Percentiles rank a stretch among this genome's conserved stretches.
Conservation (phyloP, 441 rosid genomes). For the Omphalea diandra region DNA sequence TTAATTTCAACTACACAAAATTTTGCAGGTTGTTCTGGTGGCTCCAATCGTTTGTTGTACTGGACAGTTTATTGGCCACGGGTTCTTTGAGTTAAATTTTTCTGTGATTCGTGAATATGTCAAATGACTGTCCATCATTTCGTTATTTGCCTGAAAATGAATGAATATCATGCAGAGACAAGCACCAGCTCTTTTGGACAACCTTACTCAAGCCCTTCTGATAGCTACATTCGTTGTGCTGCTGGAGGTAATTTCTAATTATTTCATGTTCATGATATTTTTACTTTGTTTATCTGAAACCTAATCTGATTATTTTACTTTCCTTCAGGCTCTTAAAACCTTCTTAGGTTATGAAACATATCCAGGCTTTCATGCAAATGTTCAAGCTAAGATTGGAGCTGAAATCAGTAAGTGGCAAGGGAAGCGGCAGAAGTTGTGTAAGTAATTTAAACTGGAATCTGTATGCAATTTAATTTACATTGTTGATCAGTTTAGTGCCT, state of each 20-base stretch:
- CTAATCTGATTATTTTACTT: slow-evolving; percentile 6
- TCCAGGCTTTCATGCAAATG: slow-evolving; percentile 50
- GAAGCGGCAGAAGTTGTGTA: slow-evolving; percentile 42
- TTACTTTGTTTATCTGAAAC: neutral
- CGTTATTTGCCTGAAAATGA: slow-evolving; percentile 10
- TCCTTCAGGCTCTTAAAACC: slow-evolving; percentile 49
- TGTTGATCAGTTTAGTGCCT: slow-evolving; percentile 13
- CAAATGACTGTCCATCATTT: neutral
- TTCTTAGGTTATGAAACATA: slow-evolving; percentile 59
- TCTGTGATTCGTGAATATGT: slow-evolving; percentile 4
- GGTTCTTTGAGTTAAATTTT: slow-evolving; percentile 52
- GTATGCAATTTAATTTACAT: slow-evolving; percentile 11
- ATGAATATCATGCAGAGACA: slow-evolving; percentile 41
- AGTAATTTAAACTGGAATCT: slow-evolving; percentile 19
- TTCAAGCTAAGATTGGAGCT: slow-evolving; percentile 44
- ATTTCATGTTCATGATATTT: neutral
- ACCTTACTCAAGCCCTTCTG: slow-evolving; percentile 57
- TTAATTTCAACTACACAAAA: neutral
- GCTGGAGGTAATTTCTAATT: slow-evolving; percentile 46
- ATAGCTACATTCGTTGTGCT: slow-evolving; percentile 74
- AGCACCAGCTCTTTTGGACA: slow-evolving; percentile 65
- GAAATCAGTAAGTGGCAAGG: slow-evolving; percentile 47
- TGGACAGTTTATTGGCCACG: slow-evolving; percentile 66
- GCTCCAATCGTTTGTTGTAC: slow-evolving; percentile 62
- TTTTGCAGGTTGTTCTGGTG: slow-evolving; percentile 48